A percentile compares a stretch with the other conserved stretches of the same genome.
These are phyloP conservation scores for Leishmania tropica DNA, from an alignment of 208 protist genomes.

Conservation along the genomic window DNA sequence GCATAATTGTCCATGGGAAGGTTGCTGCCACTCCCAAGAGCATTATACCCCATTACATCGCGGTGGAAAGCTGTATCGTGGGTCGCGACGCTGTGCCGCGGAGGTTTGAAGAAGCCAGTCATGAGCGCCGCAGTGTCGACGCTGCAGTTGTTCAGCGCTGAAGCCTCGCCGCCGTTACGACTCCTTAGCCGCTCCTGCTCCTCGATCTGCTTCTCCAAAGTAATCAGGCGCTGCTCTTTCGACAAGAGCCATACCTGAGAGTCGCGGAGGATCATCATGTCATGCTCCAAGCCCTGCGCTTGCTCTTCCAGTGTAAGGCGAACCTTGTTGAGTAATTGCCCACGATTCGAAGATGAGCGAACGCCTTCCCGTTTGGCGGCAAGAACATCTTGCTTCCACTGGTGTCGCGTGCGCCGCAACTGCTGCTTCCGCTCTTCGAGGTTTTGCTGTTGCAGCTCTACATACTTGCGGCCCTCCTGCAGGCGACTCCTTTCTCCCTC, in stretches of 20 bases:
- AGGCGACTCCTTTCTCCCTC: constrained; percentile 59
- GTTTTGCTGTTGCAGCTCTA: constrained; percentile 58
- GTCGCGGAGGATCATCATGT: constrained; percentile 71
- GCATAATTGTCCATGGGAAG: constrained; percentile 24
- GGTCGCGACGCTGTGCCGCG: constrained; percentile 12
- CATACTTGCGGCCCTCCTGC: constrained; percentile 46
- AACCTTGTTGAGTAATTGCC: constrained; percentile 66
- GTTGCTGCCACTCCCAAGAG: constrained; percentile 7
- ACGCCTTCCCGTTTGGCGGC: constrained; percentile 74
- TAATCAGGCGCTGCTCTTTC: constrained; percentile 71
- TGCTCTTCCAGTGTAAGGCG: constrained; percentile 70
- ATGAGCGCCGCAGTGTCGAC: constrained; percentile 56
- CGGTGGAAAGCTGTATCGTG: constrained; percentile 9
- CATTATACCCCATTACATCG: constrained; percentile 8
- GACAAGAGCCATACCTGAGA: constrained; percentile 75
- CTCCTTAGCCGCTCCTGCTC: constrained; percentile 49
- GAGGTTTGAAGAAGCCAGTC: constrained; percentile 68
- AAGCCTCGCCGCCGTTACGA: constrained; percentile 24
- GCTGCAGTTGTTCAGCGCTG: constrained; percentile 37
- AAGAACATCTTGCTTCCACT: constrained; percentile 86
- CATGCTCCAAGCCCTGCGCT: constrained; percentile 55
- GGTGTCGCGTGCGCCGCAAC: constrained; percentile 54
- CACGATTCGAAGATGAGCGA: constrained; percentile 68
- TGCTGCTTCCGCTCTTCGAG: constrained; percentile 69
- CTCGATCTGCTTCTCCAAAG: constrained; percentile 68